phyloP scores from a whole-genome alignment of 495 filamentous ascomycete species.

The Copromyces sp. region DNA sequence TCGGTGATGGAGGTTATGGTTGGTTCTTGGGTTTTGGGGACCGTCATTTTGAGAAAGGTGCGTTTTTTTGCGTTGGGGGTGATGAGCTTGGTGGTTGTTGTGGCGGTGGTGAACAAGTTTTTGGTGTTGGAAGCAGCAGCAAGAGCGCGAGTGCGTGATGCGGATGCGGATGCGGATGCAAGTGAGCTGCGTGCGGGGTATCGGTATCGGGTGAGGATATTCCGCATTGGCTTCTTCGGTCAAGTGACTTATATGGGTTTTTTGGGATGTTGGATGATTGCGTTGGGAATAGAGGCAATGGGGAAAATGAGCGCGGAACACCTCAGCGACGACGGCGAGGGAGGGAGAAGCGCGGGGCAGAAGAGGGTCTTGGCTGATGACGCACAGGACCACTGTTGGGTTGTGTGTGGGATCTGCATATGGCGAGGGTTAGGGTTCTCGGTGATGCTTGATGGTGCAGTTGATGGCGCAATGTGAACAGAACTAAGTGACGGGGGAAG shows the following conservation, averaged over 20 bases:
- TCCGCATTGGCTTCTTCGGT: background rate
- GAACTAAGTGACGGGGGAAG: background rate
- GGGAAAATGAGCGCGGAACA: background rate
- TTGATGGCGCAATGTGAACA: background rate
- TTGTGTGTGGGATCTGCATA: background rate
- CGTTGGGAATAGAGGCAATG: background rate
- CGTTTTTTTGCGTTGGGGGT: background rate
- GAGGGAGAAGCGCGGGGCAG: background rate
- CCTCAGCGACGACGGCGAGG: background rate
- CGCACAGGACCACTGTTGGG: background rate
- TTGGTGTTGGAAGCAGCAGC: no score
- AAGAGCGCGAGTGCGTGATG: background rate
- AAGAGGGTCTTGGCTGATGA: background rate
- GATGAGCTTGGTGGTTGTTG: background rate
- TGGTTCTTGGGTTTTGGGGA: constrained; percentile 30
- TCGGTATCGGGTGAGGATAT: background rate
- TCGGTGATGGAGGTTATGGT: constrained; percentile 35
- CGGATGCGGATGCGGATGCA: background rate
- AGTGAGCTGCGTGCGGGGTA: background rate
- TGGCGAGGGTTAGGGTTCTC: background rate
- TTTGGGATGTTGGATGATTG: background rate
- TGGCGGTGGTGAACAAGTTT: background rate
- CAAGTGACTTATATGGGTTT: background rate
- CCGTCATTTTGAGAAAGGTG: constrained; percentile 1
- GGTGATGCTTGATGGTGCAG: background rate